Evolutionary conservation across 2,329 filamentous ascomycete species (phyloP), one percentile per base, ranked within the genome.

Genomic region (Phialophora verrucosa): DNA sequence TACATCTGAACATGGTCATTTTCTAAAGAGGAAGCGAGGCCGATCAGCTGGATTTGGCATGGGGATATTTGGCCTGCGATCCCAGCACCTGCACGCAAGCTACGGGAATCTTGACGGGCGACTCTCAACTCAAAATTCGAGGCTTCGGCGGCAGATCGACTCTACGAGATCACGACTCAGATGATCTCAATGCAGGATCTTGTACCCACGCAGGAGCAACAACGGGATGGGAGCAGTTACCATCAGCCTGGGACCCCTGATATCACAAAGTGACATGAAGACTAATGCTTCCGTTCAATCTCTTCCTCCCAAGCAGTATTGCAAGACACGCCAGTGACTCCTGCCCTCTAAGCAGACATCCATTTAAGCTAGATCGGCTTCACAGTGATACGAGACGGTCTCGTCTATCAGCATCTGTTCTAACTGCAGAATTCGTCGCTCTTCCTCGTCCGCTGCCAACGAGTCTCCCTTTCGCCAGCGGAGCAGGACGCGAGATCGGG

Each of bases 41-140:
- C 35, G 31, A 57, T 3, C 23, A 55, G 23, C 23, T 38, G 17
- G 23, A 42, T 49, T 29, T 49, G 42, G 14, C 35, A 49, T n/a
- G n/a, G 1, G 10, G 10, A 35, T 29, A 32, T 51, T 27, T 5
- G 56, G 23, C 35, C 44, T 49, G 35, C 25, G 17, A 23, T 44
- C 12, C n/a, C 49, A 23, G 10, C 47, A 23, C 20, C 20, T 44
- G 25, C 25, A 44, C 8, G 35, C 38, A 54, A 14, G 59, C 51
- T 29, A 20, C n/a, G 38, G 29, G 32, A 35, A 42, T 29, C 20
- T 25, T 29, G 11, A 61, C 35, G 59, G 53, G 51, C n/a, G 14
- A 51, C 32, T 66, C 63, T 62, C 63, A 49, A 64, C 62, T 64
- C 62, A 64, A 51, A 44, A 17, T 27, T 29, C 38, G 29, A n/a